Evolutionary conservation across 2,329 filamentous ascomycete genomes (phyloP).

Genomic region (Thelonectria rubi): DNA sequence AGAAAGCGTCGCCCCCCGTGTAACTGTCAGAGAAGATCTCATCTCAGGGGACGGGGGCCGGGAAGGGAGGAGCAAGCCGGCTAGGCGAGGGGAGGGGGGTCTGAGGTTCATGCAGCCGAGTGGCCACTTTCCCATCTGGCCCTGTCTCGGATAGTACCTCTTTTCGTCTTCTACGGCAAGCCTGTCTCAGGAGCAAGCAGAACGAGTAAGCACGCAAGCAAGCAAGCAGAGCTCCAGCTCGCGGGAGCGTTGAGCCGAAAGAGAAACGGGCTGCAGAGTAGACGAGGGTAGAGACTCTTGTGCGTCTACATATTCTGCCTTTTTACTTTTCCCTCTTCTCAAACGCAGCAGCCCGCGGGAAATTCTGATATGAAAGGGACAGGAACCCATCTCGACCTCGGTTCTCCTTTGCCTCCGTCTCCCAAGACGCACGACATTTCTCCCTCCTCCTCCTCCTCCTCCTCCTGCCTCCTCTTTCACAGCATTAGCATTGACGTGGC

Average conservation of each 20-base stretch:
- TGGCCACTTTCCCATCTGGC: slow-evolving; percentile 30
- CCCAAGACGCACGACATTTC: neutral
- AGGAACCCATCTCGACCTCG: slow-evolving; percentile 7
- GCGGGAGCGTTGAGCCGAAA: too few species aligned
- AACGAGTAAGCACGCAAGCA: slow-evolving; percentile 7
- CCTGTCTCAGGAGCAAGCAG: slow-evolving; percentile 46
- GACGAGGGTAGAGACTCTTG: neutral
- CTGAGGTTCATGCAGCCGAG: slow-evolving; percentile 37
- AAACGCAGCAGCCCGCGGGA: too few species aligned
- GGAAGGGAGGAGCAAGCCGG: neutral
- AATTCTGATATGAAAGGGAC: slow-evolving; percentile 32
- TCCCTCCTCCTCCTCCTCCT: neutral
- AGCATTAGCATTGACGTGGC: too few species aligned
- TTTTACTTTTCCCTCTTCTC: too few species aligned
- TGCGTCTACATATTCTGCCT: slow-evolving; percentile 2
- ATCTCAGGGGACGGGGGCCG: slow-evolving; percentile 9
- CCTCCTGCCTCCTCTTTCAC: neutral
- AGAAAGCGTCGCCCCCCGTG: slow-evolving; percentile 29
- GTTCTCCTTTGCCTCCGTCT: neutral
- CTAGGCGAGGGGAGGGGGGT: slow-evolving; percentile 24
- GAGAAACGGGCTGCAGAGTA: neutral
- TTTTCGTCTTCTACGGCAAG: slow-evolving; percentile 28
- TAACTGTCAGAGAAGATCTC: slow-evolving; percentile 47
- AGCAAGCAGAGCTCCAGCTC: too few species aligned
- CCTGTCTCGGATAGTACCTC: slow-evolving; percentile 48